phyloP scores from a whole-genome alignment of 1,284 basidiomycete genomes.

The Cryptococcus deneoformans region DNA sequence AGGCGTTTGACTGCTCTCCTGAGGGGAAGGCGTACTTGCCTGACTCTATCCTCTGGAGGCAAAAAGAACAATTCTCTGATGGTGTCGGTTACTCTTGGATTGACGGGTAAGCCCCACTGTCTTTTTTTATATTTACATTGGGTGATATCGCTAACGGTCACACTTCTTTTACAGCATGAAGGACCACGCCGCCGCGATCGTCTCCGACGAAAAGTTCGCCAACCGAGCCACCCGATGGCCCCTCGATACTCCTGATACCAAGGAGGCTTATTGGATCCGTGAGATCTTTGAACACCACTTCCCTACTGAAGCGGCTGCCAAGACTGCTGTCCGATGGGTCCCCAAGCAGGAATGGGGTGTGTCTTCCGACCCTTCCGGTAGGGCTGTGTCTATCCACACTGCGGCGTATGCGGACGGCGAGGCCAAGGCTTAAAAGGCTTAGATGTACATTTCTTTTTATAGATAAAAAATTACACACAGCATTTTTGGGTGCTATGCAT shows the following conservation, averaged over 20 bases:
- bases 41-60: slow-evolving; percentile 92
- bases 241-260: slow-evolving; percentile 85
- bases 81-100: slow-evolving; percentile 99
- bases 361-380: slow-evolving; percentile 87
- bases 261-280: slow-evolving; percentile 95
- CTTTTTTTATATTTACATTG: not conserved
- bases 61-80: slow-evolving; percentile 99
- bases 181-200: slow-evolving; percentile 69
- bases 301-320: slow-evolving; percentile 80
- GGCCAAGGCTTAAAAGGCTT: not conserved
- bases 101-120: slow-evolving; percentile 67
- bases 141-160: no score
- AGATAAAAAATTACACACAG: no score
- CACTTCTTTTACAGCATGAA: slow-evolving; percentile 66
- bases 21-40: slow-evolving; percentile 89
- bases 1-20: slow-evolving; percentile 89
- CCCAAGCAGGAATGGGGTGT: slow-evolving; percentile 97
- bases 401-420: slow-evolving; percentile 64
- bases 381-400: slow-evolving; percentile 94
- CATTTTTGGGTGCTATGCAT: no score
- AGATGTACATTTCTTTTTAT: no score
- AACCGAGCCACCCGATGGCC: slow-evolving; percentile 75
- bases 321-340: slow-evolving; percentile 92
- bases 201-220: slow-evolving; percentile 81
- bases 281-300: slow-evolving; percentile 89